Evolutionary conservation across 2,329 filamentous ascomycete genomes (phyloP).

Genomic region (Pseudocercospora pini-densiflorae): DNA sequence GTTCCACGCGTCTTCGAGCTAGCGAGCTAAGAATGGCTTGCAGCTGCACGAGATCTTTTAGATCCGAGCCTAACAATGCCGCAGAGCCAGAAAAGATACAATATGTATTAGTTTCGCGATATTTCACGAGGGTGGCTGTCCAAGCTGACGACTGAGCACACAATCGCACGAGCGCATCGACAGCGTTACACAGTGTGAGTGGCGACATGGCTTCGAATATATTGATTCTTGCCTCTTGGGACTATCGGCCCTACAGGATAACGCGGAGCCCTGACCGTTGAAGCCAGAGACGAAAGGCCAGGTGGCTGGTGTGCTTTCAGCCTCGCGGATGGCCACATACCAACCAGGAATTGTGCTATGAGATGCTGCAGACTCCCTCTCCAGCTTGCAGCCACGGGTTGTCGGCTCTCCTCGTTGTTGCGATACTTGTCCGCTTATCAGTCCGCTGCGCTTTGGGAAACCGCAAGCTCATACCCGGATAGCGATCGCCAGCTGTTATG

Average conservation of each 20-base stretch:
- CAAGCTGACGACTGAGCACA: neutral
- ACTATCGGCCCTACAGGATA: neutral
- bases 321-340: neutral
- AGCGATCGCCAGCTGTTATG: neutral
- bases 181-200: neutral
- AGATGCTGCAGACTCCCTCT: neutral
- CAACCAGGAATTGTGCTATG: neutral
- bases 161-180: neutral
- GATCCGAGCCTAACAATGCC: neutral
- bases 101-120: neutral
- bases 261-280: neutral
- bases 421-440: neutral
- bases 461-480: slow-evolving; percentile 1
- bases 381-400: neutral
- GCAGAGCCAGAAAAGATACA: neutral
- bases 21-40: neutral
- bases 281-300: neutral
- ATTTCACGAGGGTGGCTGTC: neutral
- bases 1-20: neutral
- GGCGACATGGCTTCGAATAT: neutral
- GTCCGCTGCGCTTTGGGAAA: neutral
- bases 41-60: slow-evolving; percentile 5
- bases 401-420: neutral
- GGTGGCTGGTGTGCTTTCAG: neutral
- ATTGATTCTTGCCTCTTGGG: neutral